These are phyloP conservation scores for Naganishia sp. DNA, from an alignment of 1,284 basidiomycete genomes.

Conservation along the genomic window DNA sequence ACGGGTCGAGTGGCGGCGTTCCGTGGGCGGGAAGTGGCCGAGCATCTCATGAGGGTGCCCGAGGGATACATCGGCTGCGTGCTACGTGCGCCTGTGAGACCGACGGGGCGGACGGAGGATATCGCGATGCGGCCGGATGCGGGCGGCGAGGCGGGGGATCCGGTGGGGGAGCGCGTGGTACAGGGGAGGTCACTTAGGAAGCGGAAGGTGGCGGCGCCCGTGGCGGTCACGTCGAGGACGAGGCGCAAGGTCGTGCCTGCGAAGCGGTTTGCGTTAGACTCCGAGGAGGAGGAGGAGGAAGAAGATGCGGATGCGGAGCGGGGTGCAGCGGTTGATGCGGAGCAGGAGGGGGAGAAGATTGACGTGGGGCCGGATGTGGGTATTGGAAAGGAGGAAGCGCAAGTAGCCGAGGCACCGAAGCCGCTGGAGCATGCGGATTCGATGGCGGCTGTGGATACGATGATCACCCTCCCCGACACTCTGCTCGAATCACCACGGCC, in stretches of 20 bases:
- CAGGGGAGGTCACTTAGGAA: background rate
- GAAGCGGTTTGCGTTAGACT: conserved; percentile 14
- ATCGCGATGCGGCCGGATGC: background rate
- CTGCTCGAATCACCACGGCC: too few relatives aligned
- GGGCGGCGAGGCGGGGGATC: too few relatives aligned
- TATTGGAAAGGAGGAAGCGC: too few relatives aligned
- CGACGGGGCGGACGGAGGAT: conserved; percentile 10
- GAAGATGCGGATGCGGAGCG: background rate
- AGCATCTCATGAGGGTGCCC: background rate
- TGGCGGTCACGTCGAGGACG: background rate
- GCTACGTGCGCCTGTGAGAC: background rate
- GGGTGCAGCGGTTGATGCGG: background rate
- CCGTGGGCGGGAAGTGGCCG: conserved; percentile 3
- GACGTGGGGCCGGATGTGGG: background rate
- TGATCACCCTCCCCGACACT: background rate
- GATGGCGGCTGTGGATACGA: background rate
- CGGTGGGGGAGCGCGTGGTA: background rate
- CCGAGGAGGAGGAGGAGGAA: conserved; percentile 5
- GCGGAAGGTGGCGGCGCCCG: conserved; percentile 3
- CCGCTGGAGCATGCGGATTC: background rate
- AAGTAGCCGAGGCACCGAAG: background rate
- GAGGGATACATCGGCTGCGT: background rate
- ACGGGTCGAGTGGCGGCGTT: conserved; percentile 16
- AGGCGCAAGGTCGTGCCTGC: background rate
- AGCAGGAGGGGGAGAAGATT: conserved; percentile 1